A percentile compares a stretch with the other conserved stretches of the same genome.
Evolutionary conservation across 257 asterid species (phyloP).

Genomic region (Coffea canephora): DNA sequence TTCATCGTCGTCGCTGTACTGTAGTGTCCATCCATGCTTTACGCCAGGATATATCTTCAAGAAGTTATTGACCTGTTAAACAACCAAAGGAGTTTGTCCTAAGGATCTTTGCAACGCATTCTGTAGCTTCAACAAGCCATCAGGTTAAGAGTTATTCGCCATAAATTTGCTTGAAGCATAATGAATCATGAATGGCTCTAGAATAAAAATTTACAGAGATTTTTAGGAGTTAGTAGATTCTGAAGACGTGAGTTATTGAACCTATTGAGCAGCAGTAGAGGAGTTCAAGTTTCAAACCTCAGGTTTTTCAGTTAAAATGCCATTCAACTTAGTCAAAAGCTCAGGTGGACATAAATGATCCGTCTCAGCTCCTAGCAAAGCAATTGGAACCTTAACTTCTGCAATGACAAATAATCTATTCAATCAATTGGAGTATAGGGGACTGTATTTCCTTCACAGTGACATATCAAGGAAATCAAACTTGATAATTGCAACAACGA

Average conservation of each 20-base stretch:
- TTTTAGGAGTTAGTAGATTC: neutral
- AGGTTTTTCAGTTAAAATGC: constrained; percentile 37
- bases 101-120: neutral
- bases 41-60: constrained; percentile 18
- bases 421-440: neutral
- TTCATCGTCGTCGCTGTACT: neutral
- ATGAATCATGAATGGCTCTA: neutral
- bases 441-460: neutral
- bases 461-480: neutral
- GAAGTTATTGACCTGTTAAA: constrained; percentile 49
- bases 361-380: constrained; percentile 58
- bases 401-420: constrained; percentile 9
- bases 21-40: neutral
- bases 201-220: neutral
- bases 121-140: neutral
- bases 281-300: constrained; percentile 24
- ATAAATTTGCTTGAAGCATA: neutral
- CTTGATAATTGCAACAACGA: neutral
- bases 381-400: constrained; percentile 57
- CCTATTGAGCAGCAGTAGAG: neutral
- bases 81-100: neutral
- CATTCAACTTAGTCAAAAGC: constrained; percentile 30
- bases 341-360: constrained; percentile 49
- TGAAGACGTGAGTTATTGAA: neutral
- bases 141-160: neutral